phyloP scores from a whole-genome alignment of 805 yeast species.

The Cyberlindnera sargentensis region DNA sequence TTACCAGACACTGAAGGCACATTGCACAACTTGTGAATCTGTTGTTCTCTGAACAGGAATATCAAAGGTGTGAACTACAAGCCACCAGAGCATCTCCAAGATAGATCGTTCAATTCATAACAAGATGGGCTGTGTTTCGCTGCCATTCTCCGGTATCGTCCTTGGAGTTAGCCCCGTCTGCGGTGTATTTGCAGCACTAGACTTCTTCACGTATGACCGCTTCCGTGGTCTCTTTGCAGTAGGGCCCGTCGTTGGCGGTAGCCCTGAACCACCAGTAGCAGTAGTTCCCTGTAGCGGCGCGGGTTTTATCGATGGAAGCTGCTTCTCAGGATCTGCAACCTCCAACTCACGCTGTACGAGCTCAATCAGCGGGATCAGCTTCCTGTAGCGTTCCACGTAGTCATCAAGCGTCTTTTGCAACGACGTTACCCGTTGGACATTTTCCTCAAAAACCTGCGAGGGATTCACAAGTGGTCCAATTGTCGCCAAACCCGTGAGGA shows the following conservation, averaged over 20 bases:
- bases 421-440: conserved; percentile 25
- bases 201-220: conserved; percentile 19
- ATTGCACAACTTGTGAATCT: too few species aligned
- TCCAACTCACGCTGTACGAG: conserved; percentile 39
- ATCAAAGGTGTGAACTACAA: too few species aligned
- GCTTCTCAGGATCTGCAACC: conserved; percentile 52
- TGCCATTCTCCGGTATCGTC: conserved; percentile 12
- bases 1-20: too few species aligned
- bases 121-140: conserved; percentile 20
- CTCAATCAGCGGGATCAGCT: conserved; percentile 39
- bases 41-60: too few species aligned
- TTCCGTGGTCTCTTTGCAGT: conserved; percentile 11
- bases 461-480: conserved; percentile 30
- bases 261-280: neutral
- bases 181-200: conserved; percentile 8
- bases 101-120: conserved; percentile 4
- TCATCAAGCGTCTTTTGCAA: conserved; percentile 35
- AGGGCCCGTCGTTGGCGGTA: conserved; percentile 1
- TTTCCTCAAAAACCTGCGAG: conserved; percentile 25
- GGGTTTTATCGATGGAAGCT: conserved; percentile 65
- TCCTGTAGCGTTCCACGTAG: conserved; percentile 39
- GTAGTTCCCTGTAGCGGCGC: neutral
- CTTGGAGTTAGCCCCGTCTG: conserved; percentile 7
- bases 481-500: conserved; percentile 29
- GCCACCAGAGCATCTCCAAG: too few species aligned